Evolutionary conservation across 1,284 basidiomycete genomes (phyloP), one percentile per base, ranked within the genome.

Genomic region (Pyrrhoderma noxium): DNA sequence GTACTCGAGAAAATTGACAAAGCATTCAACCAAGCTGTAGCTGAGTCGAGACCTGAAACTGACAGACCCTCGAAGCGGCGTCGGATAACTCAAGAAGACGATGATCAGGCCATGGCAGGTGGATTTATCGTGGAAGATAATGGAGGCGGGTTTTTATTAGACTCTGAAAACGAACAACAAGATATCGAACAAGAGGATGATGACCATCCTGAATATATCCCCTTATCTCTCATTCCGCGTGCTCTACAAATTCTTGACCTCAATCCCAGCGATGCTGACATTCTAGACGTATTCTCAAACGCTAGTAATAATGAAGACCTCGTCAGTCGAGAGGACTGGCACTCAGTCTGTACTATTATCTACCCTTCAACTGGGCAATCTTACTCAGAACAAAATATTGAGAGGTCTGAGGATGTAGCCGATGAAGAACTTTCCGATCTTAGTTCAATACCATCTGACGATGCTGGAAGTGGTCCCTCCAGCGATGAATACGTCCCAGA

Each of bases 311-410:
- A 83, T 8, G 53, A 51, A 58, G 21, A 47, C 18, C 37, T 42
- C 9, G 75, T 88, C 21, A 75, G 70, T 56, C 67, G 72, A 45
- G 77, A 79, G 36, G 85, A 88, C 60, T 89, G 83, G 83, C 73
- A 82, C 35, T 73, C 83, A 14, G 81, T 89, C 7, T 89, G 86
- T 61, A 76, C 81, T 11, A 80, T 80, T 1, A 65, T 89, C 2
- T 67, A 87, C 5, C 79, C 79, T 55, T 69, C 61, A 18, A 45
- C 45, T 13, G 60, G 51, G 3, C 57, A 42, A 3, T 50, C 53
- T 53, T 27, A 59, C 59, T 18, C 57, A 59, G 7, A 60, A 61
- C 16, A 62, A 62, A 27, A 47, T 23, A 25, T 27, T 23, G 59
- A 58, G 38, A 61, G 61, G 11, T 37, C 22, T 18, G 65, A 64